Base-by-base conservation (phyloP, 2,329 filamentous ascomycete species). In the Alternaria brassicicola region DNA sequence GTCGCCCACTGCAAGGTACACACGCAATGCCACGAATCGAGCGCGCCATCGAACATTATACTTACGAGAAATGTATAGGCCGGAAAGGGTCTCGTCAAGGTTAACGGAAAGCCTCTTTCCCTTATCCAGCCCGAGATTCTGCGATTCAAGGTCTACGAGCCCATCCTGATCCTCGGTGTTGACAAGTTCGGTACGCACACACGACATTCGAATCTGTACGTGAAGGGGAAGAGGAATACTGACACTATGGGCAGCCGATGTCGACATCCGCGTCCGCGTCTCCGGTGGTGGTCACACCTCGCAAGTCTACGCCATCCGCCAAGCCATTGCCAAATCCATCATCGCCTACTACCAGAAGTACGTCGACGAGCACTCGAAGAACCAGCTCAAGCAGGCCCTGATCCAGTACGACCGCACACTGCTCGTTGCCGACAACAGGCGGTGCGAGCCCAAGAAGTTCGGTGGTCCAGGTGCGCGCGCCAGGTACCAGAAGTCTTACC, bases 361-460 rank as follows among this genome's bases (percentile, higher is more conserved):
- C 86, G 92, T 98, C 84, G 95, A 99, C 81, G 95, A 99, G 91
- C 93, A 98, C 91, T 92, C 91, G 86, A 99, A 99, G 91, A 97
- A 98, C 89, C 87, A 93, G 84, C 88, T 99, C 79, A 99, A 98
- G 92, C 90, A 94, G 85, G 91, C 92, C 73, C 89, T 99, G 75
- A 91, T 94, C 78, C 88, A 93, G 82, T 99, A 94, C 87, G 93
- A 97, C 87, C 89, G 93, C 79, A 96, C 93, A 80, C 90, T 99
- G 73, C 91, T 99, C 79, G 95, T 99, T 78, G 95, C 95, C 83
- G 95, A 99, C 85, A 97, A 97, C 90, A 91, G 95, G 83, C 92
- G 95, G 77, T 95, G 92, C 84, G 95, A 99, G 88, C 94, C 94
- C 85, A 98, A 98, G 93, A 97, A 97, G 88, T 92, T 92, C 80